phyloP scores from a whole-genome alignment of 2,329 filamentous ascomycete species.

The Cordyceps militaris region DNA sequence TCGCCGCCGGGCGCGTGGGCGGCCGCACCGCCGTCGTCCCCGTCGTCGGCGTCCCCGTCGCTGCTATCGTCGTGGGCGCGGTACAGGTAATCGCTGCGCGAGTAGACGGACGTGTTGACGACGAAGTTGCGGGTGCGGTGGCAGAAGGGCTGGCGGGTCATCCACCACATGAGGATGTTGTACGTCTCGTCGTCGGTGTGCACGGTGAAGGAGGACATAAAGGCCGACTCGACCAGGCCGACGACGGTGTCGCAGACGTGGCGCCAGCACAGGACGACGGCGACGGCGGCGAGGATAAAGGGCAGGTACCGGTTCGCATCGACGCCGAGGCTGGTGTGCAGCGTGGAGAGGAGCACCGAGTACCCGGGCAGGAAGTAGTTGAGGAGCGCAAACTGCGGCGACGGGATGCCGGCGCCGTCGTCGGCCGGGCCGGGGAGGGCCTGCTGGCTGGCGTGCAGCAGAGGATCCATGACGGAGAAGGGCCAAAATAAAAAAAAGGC shows the following conservation, averaged over 20 bases:
- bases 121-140: slow-evolving; percentile 54
- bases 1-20: not conserved
- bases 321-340: slow-evolving; percentile 51
- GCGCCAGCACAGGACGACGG: slow-evolving; percentile 43
- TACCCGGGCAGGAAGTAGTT: slow-evolving; percentile 62
- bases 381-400: slow-evolving; percentile 41
- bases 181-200: slow-evolving; percentile 66
- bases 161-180: slow-evolving; percentile 65
- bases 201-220: slow-evolving; percentile 61
- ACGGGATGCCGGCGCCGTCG: slow-evolving; percentile 5
- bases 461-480: slow-evolving; percentile 2
- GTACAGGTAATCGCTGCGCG: slow-evolving; percentile 43
- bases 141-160: slow-evolving; percentile 55
- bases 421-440: not conserved
- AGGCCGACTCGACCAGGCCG: slow-evolving; percentile 42
- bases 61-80: slow-evolving; percentile 40
- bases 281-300: slow-evolving; percentile 42
- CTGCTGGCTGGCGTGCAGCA: not conserved
- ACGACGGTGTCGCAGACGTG: slow-evolving; percentile 45
- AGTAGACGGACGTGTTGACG: slow-evolving; percentile 55
- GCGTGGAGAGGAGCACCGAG: slow-evolving; percentile 45
- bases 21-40: not conserved
- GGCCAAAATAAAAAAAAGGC: not conserved
- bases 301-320: slow-evolving; percentile 59
- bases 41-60: slow-evolving; percentile 21